phyloP scores from a whole-genome alignment of 176 grass and related monocot genomes.

The Metroxylon sagu region DNA sequence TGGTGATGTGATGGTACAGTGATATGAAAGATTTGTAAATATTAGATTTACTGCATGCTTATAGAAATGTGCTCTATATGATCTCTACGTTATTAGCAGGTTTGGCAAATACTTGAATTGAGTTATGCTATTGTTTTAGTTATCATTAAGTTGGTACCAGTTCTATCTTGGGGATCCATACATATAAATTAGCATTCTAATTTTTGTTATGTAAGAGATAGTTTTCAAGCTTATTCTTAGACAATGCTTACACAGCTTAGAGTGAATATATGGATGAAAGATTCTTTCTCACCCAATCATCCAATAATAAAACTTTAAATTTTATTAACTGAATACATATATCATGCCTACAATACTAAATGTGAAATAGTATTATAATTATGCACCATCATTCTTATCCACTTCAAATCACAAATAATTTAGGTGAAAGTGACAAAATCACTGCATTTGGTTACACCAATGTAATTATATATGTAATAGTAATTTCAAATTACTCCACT shows the following conservation, averaged over 20 bases:
- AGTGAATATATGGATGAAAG: constrained; percentile 24
- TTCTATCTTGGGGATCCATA: constrained; percentile 34
- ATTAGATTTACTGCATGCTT: constrained; percentile 24
- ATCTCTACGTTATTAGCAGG: constrained; percentile 26
- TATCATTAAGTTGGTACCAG: constrained; percentile 4
- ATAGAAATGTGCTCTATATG: constrained; percentile 21
- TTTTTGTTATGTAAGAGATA: constrained; percentile 17
- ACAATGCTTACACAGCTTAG: constrained; percentile 30
- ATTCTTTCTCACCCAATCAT: constrained; percentile 16
- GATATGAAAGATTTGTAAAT: constrained; percentile 15
- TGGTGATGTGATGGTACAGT: constrained; percentile 16
- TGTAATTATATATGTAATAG: too few relatives aligned
- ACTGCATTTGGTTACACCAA: too few relatives aligned
- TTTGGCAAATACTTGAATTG: constrained; percentile 31
- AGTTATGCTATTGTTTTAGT: constrained; percentile 15
- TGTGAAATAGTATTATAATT: too few relatives aligned
- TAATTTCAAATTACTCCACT: too few relatives aligned
- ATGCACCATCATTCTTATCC: too few relatives aligned
- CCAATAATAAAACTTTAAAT: too few relatives aligned
- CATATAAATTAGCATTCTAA: constrained; percentile 15
- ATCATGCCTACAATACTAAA: too few relatives aligned
- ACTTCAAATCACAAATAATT: too few relatives aligned
- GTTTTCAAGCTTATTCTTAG: constrained; percentile 27
- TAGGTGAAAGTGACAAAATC: too few relatives aligned
- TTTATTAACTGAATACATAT: too few relatives aligned